Conservation (phyloP, 2,329 filamentous ascomycete genomes). For the Hypoxylon sp. region DNA sequence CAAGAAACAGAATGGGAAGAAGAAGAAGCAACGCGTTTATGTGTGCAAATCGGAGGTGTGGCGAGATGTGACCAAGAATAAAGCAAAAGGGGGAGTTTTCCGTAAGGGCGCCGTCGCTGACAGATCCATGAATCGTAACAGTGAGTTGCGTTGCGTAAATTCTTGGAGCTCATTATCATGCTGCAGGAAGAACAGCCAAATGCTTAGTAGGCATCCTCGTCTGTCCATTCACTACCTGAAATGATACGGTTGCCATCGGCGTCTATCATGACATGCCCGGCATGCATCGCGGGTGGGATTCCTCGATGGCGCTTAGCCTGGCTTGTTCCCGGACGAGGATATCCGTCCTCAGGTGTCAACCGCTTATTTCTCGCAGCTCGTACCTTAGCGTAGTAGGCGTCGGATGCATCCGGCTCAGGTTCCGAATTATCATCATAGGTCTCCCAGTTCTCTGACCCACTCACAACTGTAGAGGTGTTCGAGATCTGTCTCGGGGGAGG, state of each 20-base stretch:
- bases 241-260: conserved; percentile 73
- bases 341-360: conserved; percentile 65
- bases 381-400: conserved; percentile 85
- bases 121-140: conserved; percentile 47
- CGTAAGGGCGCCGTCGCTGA: conserved; percentile 31
- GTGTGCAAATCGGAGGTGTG: conserved; percentile 23
- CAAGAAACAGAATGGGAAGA: conserved; percentile 38
- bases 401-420: conserved; percentile 80
- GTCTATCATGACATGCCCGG: conserved; percentile 66
- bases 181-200: conserved; percentile 36
- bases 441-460: conserved; percentile 97
- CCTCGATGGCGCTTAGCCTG: conserved; percentile 69
- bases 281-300: conserved; percentile 65
- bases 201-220: conserved; percentile 71
- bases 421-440: conserved; percentile 91
- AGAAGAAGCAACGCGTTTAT: background rate
- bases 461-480: conserved; percentile 80
- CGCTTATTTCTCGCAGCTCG: conserved; percentile 78
- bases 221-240: conserved; percentile 77
- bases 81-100: conserved; percentile 4
- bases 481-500: conserved; percentile 75
- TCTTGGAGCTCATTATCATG: conserved; percentile 49
- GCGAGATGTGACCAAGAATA: conserved; percentile 22
- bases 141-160: conserved; percentile 46
- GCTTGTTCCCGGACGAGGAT: conserved; percentile 58